phyloP scores from a whole-genome alignment of 352 stramenopile genomes.

The Pythium aquatile region DNA sequence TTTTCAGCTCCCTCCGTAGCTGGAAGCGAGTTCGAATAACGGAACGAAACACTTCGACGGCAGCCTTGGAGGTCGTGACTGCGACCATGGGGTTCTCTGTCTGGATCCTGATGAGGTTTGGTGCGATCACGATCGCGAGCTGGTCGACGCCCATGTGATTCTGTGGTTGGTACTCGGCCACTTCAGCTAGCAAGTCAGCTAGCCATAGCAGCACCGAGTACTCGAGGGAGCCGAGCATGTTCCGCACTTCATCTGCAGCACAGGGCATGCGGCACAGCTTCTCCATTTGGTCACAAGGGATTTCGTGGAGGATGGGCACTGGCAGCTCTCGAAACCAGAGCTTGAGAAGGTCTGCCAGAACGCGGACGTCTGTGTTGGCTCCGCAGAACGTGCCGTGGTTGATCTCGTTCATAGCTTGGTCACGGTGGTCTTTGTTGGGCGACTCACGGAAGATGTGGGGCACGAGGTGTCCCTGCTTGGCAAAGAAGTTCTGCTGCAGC shows the following conservation, averaged over 20 bases:
- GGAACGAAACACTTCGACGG: constrained; percentile 71
- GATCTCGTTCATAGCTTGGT: constrained; percentile 80
- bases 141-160: constrained; percentile 92
- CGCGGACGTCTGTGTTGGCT: constrained; percentile 65
- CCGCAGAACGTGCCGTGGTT: constrained; percentile 77
- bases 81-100: constrained; percentile 85
- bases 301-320: constrained; percentile 76
- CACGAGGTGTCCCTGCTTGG: constrained; percentile 55
- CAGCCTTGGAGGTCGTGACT: constrained; percentile 79
- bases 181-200: constrained; percentile 69
- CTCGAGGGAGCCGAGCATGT: constrained; percentile 56
- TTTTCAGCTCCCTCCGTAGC: constrained; percentile 15
- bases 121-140: constrained; percentile 86
- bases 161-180: constrained; percentile 62
- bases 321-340: constrained; percentile 88
- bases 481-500: constrained; percentile 78
- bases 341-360: constrained; percentile 89
- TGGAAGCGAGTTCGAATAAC: constrained; percentile 46
- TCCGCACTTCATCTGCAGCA: constrained; percentile 38
- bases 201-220: constrained; percentile 77
- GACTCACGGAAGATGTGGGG: constrained; percentile 89
- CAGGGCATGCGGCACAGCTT: constrained; percentile 35
- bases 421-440: constrained; percentile 82
- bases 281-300: constrained; percentile 70
- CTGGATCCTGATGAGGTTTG: constrained; percentile 88